A percentile compares a stretch with the other conserved stretches of the same genome.
Evolutionary conservation across 495 filamentous ascomycete genomes (phyloP).

Genomic region (Lophium mytilinum): DNA sequence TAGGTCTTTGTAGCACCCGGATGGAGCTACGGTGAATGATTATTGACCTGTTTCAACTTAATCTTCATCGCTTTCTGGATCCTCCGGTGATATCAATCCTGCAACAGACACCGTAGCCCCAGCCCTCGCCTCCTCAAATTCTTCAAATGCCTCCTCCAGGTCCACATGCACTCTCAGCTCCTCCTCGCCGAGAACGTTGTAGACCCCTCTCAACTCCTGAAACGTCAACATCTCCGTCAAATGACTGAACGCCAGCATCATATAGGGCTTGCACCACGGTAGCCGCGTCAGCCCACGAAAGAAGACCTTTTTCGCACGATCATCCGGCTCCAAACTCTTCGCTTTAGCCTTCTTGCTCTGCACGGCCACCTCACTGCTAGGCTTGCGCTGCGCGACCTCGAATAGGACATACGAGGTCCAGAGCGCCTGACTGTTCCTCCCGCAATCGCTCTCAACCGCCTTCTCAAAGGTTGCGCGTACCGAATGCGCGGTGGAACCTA

Average conservation of each 20-base stretch:
- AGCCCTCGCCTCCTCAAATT: neutral
- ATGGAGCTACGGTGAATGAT: too few species aligned
- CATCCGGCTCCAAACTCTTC: conserved; percentile 1
- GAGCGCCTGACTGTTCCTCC: neutral
- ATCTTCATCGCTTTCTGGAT: too few species aligned
- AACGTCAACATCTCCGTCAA: conserved; percentile 31
- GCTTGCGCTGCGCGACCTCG: neutral
- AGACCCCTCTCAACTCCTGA: conserved; percentile 40
- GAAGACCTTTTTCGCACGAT: conserved; percentile 27
- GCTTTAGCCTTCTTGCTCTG: conserved; percentile 10
- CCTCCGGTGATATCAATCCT: neutral
- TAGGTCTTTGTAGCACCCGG: too few species aligned
- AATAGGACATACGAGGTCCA: conserved; percentile 2
- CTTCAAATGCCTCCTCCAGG: conserved; percentile 31
- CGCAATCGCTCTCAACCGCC: neutral
- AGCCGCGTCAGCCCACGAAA: conserved; percentile 27
- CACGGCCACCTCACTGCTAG: neutral
- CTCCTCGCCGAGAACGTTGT: conserved; percentile 46
- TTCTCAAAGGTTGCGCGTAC: conserved; percentile 19
- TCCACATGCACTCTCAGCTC: conserved; percentile 45
- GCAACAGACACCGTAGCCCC: neutral
- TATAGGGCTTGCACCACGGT: conserved; percentile 38
- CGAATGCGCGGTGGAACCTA: conserved; percentile 16
- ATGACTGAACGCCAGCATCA: conserved; percentile 30
- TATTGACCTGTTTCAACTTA: too few species aligned